Conservation (phyloP, 108 stramenopile genomes). For the Fistulifera pelliculosa region DNA sequence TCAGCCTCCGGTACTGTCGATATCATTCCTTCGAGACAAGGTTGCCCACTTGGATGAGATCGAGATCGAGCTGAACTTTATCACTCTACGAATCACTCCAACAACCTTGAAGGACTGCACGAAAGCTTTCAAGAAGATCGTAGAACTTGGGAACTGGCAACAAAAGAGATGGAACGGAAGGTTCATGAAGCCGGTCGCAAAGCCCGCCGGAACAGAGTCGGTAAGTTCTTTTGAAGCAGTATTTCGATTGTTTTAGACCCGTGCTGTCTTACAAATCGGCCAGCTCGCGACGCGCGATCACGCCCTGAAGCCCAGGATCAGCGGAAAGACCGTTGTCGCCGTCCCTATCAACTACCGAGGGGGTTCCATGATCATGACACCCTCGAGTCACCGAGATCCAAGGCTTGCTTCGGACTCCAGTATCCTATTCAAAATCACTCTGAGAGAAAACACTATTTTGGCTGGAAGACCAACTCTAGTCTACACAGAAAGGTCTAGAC, state of each 20-base stretch:
- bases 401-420: constrained; percentile 44
- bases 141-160: constrained; percentile 51
- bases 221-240: constrained; percentile 8
- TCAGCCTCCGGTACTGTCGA: too few relatives aligned
- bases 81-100: constrained; percentile 56
- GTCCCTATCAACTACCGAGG: neutral
- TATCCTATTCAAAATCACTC: constrained; percentile 49
- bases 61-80: constrained; percentile 52
- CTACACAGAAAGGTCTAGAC: constrained; percentile 2
- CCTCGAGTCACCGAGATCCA: neutral
- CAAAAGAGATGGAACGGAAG: constrained; percentile 69
- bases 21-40: too few relatives aligned
- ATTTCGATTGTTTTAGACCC: neutral
- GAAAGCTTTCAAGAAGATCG: constrained; percentile 39
- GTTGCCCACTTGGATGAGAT: constrained; percentile 41
- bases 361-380: neutral
- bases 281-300: neutral
- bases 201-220: constrained; percentile 29
- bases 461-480: constrained; percentile 42
- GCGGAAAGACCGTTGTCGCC: neutral
- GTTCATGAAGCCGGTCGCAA: constrained; percentile 68
- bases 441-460: constrained; percentile 48
- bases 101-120: constrained; percentile 56
- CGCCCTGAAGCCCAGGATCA: neutral
- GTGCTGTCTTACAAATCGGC: neutral